Conservation (phyloP, 2,329 filamentous ascomycete genomes). For the Xylaria sp. region DNA sequence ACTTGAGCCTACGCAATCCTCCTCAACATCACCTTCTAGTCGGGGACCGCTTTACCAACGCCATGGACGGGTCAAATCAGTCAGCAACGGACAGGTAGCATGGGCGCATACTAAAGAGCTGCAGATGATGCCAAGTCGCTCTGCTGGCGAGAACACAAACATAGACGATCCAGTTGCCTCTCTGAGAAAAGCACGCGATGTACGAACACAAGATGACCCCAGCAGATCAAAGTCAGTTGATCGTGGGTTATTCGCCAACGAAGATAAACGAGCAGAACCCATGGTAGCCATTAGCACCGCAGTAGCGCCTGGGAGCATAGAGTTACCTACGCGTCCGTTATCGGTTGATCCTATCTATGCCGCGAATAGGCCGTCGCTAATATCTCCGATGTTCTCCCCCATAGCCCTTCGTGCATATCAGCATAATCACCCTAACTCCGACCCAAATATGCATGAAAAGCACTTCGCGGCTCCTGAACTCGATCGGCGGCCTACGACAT, state of each 20-base stretch:
- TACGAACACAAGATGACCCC: constrained; percentile 56
- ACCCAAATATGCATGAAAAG: constrained; percentile 56
- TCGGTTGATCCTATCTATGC: constrained; percentile 57
- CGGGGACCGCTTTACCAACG: constrained; percentile 51
- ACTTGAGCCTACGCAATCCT: constrained; percentile 47
- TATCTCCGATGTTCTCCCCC: constrained; percentile 56
- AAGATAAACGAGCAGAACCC: constrained; percentile 72
- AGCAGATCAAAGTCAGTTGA: constrained; percentile 73
- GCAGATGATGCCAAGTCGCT: constrained; percentile 53
- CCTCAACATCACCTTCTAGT: constrained; percentile 47
- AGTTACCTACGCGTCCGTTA: constrained; percentile 59
- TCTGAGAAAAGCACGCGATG: constrained; percentile 56
- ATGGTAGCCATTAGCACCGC: constrained; percentile 72
- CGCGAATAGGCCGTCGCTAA: constrained; percentile 44
- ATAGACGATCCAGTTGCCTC: constrained; percentile 58
- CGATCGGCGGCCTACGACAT: constrained; percentile 61
- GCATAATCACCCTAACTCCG: constrained; percentile 57
- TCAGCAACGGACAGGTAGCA: constrained; percentile 58
- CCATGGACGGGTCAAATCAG: constrained; percentile 59
- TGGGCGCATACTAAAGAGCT: constrained; percentile 53
- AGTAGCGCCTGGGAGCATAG: constrained; percentile 70
- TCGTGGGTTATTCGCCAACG: constrained; percentile 66
- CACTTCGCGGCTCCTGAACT: constrained; percentile 51
- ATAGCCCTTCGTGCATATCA: constrained; percentile 56
- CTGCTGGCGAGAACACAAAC: constrained; percentile 50